These are phyloP conservation scores for Papiliotrema terrestris DNA, from an alignment of 1,284 basidiomycete genomes.

Conservation along the genomic window DNA sequence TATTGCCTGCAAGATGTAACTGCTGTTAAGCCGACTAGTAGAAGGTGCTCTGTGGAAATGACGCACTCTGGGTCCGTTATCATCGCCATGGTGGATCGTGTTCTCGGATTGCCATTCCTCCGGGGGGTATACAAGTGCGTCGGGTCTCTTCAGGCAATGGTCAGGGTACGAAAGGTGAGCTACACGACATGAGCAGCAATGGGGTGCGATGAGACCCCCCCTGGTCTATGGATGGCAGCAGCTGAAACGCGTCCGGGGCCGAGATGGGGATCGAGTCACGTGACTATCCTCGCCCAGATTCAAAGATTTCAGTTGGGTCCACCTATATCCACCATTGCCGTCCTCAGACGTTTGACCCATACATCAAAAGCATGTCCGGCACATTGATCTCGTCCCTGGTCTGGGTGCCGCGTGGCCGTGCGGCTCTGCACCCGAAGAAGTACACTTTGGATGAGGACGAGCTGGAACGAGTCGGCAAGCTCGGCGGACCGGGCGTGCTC, in stretches of 20 bases:
- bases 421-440: conserved; percentile 73
- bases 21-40: conserved; percentile 41
- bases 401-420: conserved; percentile 80
- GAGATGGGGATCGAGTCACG: too few species aligned
- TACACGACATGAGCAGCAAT: too few species aligned
- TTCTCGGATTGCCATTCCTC: background rate
- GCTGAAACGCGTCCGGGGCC: too few species aligned
- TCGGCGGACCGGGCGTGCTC: conserved; percentile 79
- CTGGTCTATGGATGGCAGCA: too few species aligned
- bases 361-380: conserved; percentile 40
- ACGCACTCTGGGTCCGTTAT: conserved; percentile 41
- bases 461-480: conserved; percentile 80
- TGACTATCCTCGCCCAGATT: too few species aligned
- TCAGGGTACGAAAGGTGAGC: too few species aligned
- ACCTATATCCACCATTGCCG: background rate
- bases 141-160: background rate
- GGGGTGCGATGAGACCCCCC: too few species aligned
- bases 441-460: conserved; percentile 90
- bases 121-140: background rate
- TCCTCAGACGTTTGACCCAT: background rate
- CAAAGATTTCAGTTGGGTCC: too few species aligned
- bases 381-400: conserved; percentile 56
- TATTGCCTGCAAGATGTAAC: conserved; percentile 79
- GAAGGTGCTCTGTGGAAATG: background rate
- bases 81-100: conserved; percentile 40